Percentiles rank a stretch among this genome's conserved stretches.
Conservation (phyloP, 1,284 basidiomycete species). For the Lentinula novae-zelandiae region DNA sequence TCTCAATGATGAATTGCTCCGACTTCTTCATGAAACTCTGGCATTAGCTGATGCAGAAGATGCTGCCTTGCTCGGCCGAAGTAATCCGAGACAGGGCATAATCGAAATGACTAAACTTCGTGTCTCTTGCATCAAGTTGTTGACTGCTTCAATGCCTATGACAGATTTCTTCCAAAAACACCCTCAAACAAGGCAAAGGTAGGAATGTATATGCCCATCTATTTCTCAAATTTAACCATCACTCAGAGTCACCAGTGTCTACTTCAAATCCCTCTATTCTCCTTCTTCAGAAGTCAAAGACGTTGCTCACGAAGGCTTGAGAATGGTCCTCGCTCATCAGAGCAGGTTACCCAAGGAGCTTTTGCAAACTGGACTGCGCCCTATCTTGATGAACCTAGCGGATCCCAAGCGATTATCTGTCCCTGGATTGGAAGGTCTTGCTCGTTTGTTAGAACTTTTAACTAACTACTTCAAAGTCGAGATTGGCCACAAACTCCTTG, state of each 20-base stretch:
- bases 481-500: conserved; percentile 95
- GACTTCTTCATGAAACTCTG: conserved; percentile 91
- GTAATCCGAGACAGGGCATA: conserved; percentile 74
- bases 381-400: conserved; percentile 97
- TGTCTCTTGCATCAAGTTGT: conserved; percentile 91
- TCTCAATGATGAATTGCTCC: conserved; percentile 88
- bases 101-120: conserved; percentile 88
- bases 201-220: conserved; percentile 7
- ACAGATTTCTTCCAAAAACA: conserved; percentile 90
- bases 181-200: conserved; percentile 83
- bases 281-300: conserved; percentile 92
- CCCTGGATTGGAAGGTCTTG: conserved; percentile 92
- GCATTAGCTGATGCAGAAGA: conserved; percentile 97
- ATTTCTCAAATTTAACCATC: not conserved
- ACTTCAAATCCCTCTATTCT: conserved; percentile 99
- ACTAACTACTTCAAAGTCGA: conserved; percentile 99
- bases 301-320: conserved; percentile 91
- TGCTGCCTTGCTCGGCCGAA: conserved; percentile 72
- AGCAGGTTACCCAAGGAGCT: conserved; percentile 94
- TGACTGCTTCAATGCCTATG: conserved; percentile 93
- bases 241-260: conserved; percentile 85
- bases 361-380: conserved; percentile 91
- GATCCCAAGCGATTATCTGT: conserved; percentile 95
- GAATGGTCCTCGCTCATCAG: conserved; percentile 87
- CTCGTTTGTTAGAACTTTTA: conserved; percentile 90